Evolutionary conservation across 1,139 yeast species (phyloP).

Genomic region (Candida sp.): DNA sequence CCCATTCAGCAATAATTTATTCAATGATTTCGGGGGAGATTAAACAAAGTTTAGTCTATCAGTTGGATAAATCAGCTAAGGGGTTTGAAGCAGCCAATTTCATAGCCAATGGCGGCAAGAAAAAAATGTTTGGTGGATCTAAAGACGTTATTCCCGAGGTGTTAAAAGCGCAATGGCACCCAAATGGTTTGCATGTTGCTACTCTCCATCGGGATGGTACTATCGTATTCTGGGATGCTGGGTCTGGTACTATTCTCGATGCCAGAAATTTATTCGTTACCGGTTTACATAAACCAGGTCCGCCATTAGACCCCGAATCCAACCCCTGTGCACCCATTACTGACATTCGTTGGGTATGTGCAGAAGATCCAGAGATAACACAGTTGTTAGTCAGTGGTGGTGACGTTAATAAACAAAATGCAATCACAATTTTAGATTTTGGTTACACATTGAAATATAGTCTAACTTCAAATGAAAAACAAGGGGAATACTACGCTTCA

Average conservation of each 20-base stretch:
- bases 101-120: slow-evolving; percentile 41
- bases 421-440: slow-evolving; percentile 65
- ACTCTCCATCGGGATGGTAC: slow-evolving; percentile 82
- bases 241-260: slow-evolving; percentile 66
- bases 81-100: slow-evolving; percentile 30
- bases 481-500: slow-evolving; percentile 70
- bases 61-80: slow-evolving; percentile 32
- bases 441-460: slow-evolving; percentile 81
- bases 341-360: slow-evolving; percentile 68
- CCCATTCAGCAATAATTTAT: slow-evolving; percentile 66
- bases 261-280: slow-evolving; percentile 73
- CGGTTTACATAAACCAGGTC: slow-evolving; percentile 55
- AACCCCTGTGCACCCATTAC: slow-evolving; percentile 29
- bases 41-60: slow-evolving; percentile 54
- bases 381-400: slow-evolving; percentile 73
- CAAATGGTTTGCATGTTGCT: slow-evolving; percentile 83
- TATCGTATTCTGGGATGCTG: slow-evolving; percentile 89
- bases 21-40: slow-evolving; percentile 62
- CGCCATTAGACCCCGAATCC: slow-evolving; percentile 16
- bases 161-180: slow-evolving; percentile 76
- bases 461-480: slow-evolving; percentile 77
- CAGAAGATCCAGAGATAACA: slow-evolving; percentile 78
- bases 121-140: slow-evolving; percentile 35
- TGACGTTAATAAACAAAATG: slow-evolving; percentile 47
- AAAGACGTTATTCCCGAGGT: slow-evolving; percentile 50